Percentiles rank a stretch among this genome's conserved stretches.
These are phyloP conservation scores for Tulasnella sp. DNA, from an alignment of 768 basidiomycete genomes.

Conservation along the genomic window DNA sequence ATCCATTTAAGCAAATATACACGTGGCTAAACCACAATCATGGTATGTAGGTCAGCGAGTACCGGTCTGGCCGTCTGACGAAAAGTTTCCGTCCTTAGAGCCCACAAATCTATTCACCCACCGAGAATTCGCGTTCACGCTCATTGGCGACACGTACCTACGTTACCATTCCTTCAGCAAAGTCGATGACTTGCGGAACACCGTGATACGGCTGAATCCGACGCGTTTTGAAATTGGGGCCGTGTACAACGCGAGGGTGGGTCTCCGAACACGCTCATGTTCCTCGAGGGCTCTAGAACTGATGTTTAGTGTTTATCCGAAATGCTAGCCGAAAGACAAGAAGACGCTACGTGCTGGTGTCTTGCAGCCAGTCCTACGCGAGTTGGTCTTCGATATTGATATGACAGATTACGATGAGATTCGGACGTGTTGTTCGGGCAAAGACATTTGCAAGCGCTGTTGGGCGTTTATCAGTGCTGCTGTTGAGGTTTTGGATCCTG, in stretches of 20 bases:
- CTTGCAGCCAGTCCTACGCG: conserved; percentile 66
- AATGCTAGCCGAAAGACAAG: conserved; percentile 73
- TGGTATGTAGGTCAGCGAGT: conserved; percentile 18
- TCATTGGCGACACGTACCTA: conserved; percentile 80
- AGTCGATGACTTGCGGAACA: conserved; percentile 82
- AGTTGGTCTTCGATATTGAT: conserved; percentile 98
- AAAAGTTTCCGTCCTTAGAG: not conserved
- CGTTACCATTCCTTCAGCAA: conserved; percentile 86
- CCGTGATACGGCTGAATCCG: conserved; percentile 73
- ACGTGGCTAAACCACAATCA: conserved; percentile 92
- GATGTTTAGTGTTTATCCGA: not conserved
- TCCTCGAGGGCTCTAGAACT: not conserved
- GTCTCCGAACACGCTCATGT: conserved; percentile 26
- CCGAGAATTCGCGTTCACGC: conserved; percentile 92
- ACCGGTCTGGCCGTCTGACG: not conserved
- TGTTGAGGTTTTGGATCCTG: conserved; percentile 69
- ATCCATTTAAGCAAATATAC: conserved; percentile 90
- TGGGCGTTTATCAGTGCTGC: conserved; percentile 93
- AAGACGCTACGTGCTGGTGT: conserved; percentile 61
- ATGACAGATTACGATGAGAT: conserved; percentile 98
- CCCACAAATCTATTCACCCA: conserved; percentile 65
- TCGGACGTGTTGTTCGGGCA: conserved; percentile 86
- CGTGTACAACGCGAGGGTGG: conserved; percentile 72
- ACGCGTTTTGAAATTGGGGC: conserved; percentile 96
- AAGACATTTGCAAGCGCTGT: conserved; percentile 82